phyloP scores from a whole-genome alignment of 768 basidiomycete genomes.

The Cubamyces sp. region DNA sequence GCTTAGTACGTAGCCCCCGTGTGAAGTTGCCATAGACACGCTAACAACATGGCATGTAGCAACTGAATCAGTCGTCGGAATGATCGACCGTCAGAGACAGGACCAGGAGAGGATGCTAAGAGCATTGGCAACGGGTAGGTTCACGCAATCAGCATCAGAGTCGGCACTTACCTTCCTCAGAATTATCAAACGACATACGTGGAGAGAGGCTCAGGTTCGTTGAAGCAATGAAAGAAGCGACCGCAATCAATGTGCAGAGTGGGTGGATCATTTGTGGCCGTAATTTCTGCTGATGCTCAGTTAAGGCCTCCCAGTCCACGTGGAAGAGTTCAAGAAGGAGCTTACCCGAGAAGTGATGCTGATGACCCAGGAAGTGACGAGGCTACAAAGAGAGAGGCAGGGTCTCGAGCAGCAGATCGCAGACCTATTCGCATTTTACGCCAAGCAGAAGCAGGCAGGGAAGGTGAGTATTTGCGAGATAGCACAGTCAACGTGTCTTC shows the following conservation, averaged over 20 bases:
- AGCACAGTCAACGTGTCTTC: background rate
- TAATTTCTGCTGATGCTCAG: constrained; percentile 18
- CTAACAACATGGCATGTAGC: constrained; percentile 39
- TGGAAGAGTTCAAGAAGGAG: constrained; percentile 87
- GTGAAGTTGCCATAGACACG: background rate
- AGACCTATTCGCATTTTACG: constrained; percentile 73
- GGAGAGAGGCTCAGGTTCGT: constrained; percentile 87
- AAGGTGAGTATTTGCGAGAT: constrained; percentile 5
- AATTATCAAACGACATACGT: constrained; percentile 81
- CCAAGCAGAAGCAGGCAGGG: constrained; percentile 58
- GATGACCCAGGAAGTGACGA: constrained; percentile 75
- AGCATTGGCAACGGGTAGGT: constrained; percentile 74
- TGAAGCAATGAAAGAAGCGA: constrained; percentile 95
- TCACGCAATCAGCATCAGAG: constrained; percentile 17
- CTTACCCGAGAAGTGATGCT: constrained; percentile 72
- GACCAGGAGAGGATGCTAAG: constrained; percentile 75
- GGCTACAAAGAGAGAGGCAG: constrained; percentile 67
- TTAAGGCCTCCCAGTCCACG: constrained; percentile 57
- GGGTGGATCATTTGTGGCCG: background rate
- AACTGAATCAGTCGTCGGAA: constrained; percentile 56
- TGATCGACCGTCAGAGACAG: constrained; percentile 70
- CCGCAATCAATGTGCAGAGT: constrained; percentile 85
- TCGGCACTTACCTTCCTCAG: constrained; percentile 40
- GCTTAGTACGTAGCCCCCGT: constrained; percentile 36
- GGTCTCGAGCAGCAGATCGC: constrained; percentile 70